Evolutionary conservation across 2,329 filamentous ascomycete species (phyloP), one percentile per base, ranked within the genome.

Genomic region (Podosphaera xanthii): DNA sequence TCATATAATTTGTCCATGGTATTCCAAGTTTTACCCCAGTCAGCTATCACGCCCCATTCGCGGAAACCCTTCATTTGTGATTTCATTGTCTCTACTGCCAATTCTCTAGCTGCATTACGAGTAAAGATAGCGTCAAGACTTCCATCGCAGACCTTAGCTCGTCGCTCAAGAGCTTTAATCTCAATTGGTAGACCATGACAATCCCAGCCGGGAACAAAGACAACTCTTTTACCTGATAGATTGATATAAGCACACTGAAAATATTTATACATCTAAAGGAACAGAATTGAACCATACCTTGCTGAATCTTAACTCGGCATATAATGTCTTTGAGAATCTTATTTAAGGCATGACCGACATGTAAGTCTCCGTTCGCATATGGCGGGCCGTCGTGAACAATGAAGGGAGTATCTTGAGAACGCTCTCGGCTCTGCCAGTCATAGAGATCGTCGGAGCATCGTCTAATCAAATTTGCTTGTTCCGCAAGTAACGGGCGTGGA

Each of bases 161-260:
- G 60, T 60, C 65, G 66, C 48, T 66, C 69, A 14, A 98, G 77
- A 33, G 90, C 92, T 72, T 97, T 98, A 66, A 97, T 78, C 75
- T 98, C 92, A 68, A 98, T 98, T 0, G 92, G 92, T 56, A 98
- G 77, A 0, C 92, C 92, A 74, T 98, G 92, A 64, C 92, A 98
- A 70, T 98, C 94, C 92, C 92, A 98, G 53, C 92, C 91, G 1
- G 92, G 92, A 14, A 89, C 76, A 68, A 94, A 98, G 46, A 82
- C 76, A 40, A 97, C 83, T 62, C 80, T 77, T 64, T 79, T 83
- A 22, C 87, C 66, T 72, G 38, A 34, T 14, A 12, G 31, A 38
- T 57, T 31, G 7, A 31, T 46, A 57, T 46, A 36, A 59, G 49
- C 36, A 30, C 38, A 4, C 9, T 31, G 31, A 31, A 12, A 44